Base-by-base conservation (phyloP, 805 yeast genomes). In the Pichia sporocuriosa region DNA sequence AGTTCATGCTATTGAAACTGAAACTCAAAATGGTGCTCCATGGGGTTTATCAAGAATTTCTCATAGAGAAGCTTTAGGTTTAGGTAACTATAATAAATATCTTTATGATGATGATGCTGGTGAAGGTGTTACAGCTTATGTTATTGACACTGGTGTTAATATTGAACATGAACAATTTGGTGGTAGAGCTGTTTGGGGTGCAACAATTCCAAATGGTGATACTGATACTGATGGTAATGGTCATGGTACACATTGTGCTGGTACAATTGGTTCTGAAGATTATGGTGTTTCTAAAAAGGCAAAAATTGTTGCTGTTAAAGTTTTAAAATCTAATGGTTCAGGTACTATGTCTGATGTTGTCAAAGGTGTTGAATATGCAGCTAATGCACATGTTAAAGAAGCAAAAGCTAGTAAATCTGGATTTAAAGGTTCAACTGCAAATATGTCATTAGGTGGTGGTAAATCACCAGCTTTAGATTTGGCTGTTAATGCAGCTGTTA, bases 221-320 rank as follows among this genome's bases (percentile, higher is more conserved):
- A 72, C 72, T 40, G 87, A 81, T 51, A 56, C 70, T 33, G 96
- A 89, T 61, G 93, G 87, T 40, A 84, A 85, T 55, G 97, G 96
- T 39, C 97, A 88, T 65, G 97, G 97, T 57, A 86, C 96, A 35
- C 97, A 88, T 58, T 86, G 94, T 68, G 95, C 96, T n/a, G 97
- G 96, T 65, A 87, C 94, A 27, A 85, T 89, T 55, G 96, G 81
- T 38, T 83, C 93, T 19, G 69, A 70, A 46, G 68, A 76, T 39
- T 85, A 81, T 50, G 96, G 96, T 67, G 85, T 86, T 42, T 89
- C 95, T 43, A 86, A 87, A 65, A 69, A 75, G 39, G 93, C 89
- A 9, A 70, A 79, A 17, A 62, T 86, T 42, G 87, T 83, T 53
- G 94, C 94, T 24, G 84, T 86, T 46, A 85, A 86, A 61, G 95